A percentile compares a stretch with the other conserved stretches of the same genome.
phyloP scores from a whole-genome alignment of 2,329 filamentous ascomycete species.

The Arthrinium phaeospermum region DNA sequence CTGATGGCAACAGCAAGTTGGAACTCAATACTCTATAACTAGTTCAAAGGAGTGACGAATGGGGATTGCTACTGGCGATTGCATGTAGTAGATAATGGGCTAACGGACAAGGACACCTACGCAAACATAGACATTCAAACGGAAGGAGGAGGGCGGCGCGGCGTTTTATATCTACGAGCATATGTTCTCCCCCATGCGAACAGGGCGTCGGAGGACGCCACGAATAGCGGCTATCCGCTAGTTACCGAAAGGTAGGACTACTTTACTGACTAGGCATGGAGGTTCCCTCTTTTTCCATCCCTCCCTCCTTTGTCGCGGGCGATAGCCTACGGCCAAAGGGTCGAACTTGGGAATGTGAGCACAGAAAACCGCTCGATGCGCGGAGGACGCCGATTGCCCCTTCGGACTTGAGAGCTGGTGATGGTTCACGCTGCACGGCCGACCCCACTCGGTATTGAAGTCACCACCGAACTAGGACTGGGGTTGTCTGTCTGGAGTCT shows the following conservation, averaged over 20 bases:
- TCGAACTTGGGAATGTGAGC: neutral
- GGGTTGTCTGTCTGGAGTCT: neutral
- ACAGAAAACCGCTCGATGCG: neutral
- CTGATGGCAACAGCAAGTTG: neutral
- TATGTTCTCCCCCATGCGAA: neutral
- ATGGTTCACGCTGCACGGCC: constrained; percentile 14
- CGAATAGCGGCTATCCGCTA: constrained; percentile 11
- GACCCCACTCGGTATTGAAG: neutral
- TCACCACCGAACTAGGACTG: constrained; percentile 5
- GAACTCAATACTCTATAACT: neutral
- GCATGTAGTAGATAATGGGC: neutral
- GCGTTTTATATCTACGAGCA: neutral
- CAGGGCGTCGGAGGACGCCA: constrained; percentile 3
- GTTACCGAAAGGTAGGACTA: neutral
- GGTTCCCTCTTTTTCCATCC: neutral
- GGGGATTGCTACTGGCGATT: neutral
- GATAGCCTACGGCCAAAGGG: neutral
- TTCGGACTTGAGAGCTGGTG: constrained; percentile 10
- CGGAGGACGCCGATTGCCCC: constrained; percentile 19
- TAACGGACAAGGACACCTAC: neutral
- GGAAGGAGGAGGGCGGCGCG: neutral
- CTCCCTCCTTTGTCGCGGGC: neutral
- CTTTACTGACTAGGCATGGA: neutral
- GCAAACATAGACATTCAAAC: neutral
- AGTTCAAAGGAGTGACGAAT: constrained; percentile 7